These are phyloP conservation scores for Calophaca sinica DNA, from an alignment of 306 rosid species.

Conservation along the genomic window DNA sequence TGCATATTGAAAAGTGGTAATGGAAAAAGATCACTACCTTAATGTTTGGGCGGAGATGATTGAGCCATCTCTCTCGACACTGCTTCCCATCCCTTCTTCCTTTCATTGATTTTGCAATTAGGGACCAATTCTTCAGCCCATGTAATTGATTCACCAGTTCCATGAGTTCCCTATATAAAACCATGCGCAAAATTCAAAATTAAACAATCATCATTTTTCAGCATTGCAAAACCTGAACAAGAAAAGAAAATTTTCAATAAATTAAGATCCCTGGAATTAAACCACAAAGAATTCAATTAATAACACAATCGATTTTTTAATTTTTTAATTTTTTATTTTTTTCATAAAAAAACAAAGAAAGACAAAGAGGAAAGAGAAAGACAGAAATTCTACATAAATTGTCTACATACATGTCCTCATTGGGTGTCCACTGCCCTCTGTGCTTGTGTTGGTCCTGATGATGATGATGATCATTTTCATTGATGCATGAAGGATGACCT, in stretches of 20 bases:
- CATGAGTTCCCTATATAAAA: background rate
- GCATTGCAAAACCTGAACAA: background rate
- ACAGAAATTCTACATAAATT: background rate
- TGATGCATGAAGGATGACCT: too few species aligned
- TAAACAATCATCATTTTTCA: background rate
- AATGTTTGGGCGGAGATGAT: slow-evolving; percentile 76
- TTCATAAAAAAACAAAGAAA: background rate
- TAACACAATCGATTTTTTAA: background rate
- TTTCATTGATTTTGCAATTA: slow-evolving; percentile 44
- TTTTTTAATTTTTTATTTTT: background rate
- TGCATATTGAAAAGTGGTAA: too few species aligned
- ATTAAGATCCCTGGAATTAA: background rate
- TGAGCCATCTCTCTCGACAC: slow-evolving; percentile 87
- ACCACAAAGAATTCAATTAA: background rate
- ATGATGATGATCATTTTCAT: too few species aligned
- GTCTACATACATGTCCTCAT: background rate
- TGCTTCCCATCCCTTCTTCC: slow-evolving; percentile 73
- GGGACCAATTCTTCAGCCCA: background rate
- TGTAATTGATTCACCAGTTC: background rate
- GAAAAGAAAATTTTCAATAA: background rate
- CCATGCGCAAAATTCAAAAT: background rate
- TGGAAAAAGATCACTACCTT: background rate
- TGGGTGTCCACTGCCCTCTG: background rate
- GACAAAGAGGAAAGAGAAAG: background rate
- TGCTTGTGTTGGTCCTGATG: background rate